Base-by-base conservation (phyloP, 352 stramenopile species). In the Phytophthora pinifolia region DNA sequence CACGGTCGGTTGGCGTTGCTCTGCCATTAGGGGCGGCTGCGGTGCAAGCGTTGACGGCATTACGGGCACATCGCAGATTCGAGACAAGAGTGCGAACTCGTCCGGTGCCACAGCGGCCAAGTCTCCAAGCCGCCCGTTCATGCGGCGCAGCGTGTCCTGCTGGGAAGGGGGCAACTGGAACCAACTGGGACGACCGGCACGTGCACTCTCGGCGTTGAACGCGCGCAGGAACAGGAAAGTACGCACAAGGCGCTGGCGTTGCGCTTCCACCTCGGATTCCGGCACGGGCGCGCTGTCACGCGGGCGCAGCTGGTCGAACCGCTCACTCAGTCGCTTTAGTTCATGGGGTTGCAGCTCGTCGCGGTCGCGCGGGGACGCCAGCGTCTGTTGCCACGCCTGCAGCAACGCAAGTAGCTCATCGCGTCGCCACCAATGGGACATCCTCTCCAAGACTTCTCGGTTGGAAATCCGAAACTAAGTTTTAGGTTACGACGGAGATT, bases 371-470 rank as follows among this genome's bases (percentile, higher is more conserved):
- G 67, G 67, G 5, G 52, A 4, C 0, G 33, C 35, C 0, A 73
- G 2, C 15, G 60, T 45, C 39, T 72, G 50, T 14, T 63, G 59
- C 67, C 67, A 76, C 33, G 63, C 67, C 32, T 70, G 54, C n/a
- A 76, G 18, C 7, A 76, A 54, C 20, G 54, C 54, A 18, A 54
- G 35, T 2, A 76, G 27, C 48, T 76, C 63, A 54, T 70, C 63
- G 22, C 37, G 59, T 62, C 58, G 63, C 67, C 67, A 76, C 62
- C 44, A 65, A 51, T 59, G 52, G 27, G 55, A 42, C 56, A 70
- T 72, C 22, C n/a, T 61, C 39, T 46, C 14, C 25, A 29, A 29
- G 13, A 10, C 13, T 50, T 37, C 33, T 55, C 46, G 20, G 12
- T 29, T 33, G 46, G 45, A 58, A 56, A 65, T 59, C 48, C 56